Evolutionary conservation across 2,329 filamentous ascomycete species (phyloP), one percentile per base, ranked within the genome.

Genomic region (Alternaria sp.): DNA sequence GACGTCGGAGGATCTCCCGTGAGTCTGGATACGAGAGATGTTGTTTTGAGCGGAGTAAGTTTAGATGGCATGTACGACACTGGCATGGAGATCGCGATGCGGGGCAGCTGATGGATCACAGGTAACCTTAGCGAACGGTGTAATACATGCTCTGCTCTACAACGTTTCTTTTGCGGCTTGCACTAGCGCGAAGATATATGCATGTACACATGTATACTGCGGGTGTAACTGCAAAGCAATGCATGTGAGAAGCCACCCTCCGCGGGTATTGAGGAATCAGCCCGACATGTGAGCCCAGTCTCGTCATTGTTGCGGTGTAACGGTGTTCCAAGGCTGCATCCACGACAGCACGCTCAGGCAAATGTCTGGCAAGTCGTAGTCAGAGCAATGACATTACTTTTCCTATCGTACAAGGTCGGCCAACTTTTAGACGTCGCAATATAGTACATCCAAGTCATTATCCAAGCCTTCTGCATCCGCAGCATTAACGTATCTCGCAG

Each of bases 361-460:
- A 7, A 19, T 54, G 28, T 15, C 15, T 25, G 36, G 43, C 26
- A 19, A 49, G 40, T 58, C 47, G 8, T 47, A 23, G 49, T 52
- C 49, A 52, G 19, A 52, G n/a, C 1, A 40, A 64, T 69, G 47
- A 57, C 54, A 50, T 54, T 61, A 32, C 45, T 59, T 59, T 56
- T 59, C 51, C 12, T 69, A 69, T 47, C 69, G 61, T 73, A 69
- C 68, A 72, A 65, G n/a, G 60, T 52, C 19, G 59, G 36, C 56
- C 61, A 68, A 62, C 55, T 60, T 67, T 70, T 60, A 43, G 54
- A 52, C 51, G 46, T 64, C 54, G 30, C 64, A 49, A 61, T 60
- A 65, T 50, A 57, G 52, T 68, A 65, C 66, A 68, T 64, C 47
- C 57, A 58, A 58, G 13, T 68, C 58, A 56, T 59, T 52, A 62